Percentiles rank a stretch among this genome's conserved stretches.
These are phyloP conservation scores for Saccharomycopsis guyanensis DNA, from an alignment of 805 yeast species.

Conservation along the genomic window DNA sequence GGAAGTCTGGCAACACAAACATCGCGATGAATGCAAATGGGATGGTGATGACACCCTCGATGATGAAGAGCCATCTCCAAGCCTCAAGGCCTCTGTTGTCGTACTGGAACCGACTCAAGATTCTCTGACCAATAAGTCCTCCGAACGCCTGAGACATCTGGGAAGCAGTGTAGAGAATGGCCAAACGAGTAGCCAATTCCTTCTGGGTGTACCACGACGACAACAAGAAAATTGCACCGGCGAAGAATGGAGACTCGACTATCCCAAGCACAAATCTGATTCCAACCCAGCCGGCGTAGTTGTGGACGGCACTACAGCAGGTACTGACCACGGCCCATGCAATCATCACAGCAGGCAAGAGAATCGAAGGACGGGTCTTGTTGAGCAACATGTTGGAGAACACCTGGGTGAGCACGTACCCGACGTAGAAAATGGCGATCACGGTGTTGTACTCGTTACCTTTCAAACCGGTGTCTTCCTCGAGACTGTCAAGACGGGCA, in stretches of 20 bases:
- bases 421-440: constrained; percentile 40
- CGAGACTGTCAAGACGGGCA: constrained; percentile 43
- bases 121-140: constrained; percentile 44
- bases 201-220: constrained; percentile 36
- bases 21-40: constrained; percentile 30
- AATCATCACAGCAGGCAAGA: constrained; percentile 41
- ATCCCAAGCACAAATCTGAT: constrained; percentile 40
- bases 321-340: constrained; percentile 29
- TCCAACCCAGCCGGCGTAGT: constrained; percentile 37
- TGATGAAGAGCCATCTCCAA: constrained; percentile 44
- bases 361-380: constrained; percentile 43
- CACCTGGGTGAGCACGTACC: constrained; percentile 41
- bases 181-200: constrained; percentile 41
- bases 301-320: constrained; percentile 38
- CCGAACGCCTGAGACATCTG: constrained; percentile 50
- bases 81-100: constrained; percentile 28
- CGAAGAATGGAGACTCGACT: constrained; percentile 37
- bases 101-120: constrained; percentile 25
- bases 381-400: constrained; percentile 41
- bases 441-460: constrained; percentile 42
- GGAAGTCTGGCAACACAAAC: constrained; percentile 35
- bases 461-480: constrained; percentile 35
- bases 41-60: constrained; percentile 41
- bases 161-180: constrained; percentile 44
- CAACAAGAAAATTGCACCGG: constrained; percentile 34